phyloP scores from a whole-genome alignment of 2,329 filamentous ascomycete genomes.

The Clonostachys byssicola region DNA sequence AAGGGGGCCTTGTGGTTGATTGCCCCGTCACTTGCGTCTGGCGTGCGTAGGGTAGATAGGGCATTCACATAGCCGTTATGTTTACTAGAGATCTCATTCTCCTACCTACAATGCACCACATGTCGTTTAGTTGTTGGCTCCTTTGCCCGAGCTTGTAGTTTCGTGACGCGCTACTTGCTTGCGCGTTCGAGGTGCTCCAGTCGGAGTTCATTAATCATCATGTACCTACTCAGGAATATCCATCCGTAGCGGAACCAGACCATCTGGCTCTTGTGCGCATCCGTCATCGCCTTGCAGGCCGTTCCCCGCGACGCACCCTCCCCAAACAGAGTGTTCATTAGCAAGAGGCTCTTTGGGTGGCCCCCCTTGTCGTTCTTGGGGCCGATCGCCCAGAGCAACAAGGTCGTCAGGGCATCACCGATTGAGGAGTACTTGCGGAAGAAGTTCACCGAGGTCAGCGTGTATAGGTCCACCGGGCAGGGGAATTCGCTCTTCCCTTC shows the following conservation, averaged over 20 bases:
- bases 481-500: constrained; percentile 59
- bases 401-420: constrained; percentile 70
- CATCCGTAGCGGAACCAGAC: constrained; percentile 96
- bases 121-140: no score
- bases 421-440: constrained; percentile 78
- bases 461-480: constrained; percentile 80
- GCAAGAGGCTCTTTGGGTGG: constrained; percentile 59
- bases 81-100: no score
- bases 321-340: constrained; percentile 66
- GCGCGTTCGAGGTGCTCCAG: constrained; percentile 31
- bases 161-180: constrained; percentile 1
- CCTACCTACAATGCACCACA: background rate
- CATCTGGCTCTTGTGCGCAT: constrained; percentile 93
- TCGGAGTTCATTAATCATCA: constrained; percentile 87
- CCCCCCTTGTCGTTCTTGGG: constrained; percentile 27
- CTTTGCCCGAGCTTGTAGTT: background rate
- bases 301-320: constrained; percentile 33
- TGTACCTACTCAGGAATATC: constrained; percentile 88
- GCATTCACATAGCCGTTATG: no score
- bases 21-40: no score
- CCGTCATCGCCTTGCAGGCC: constrained; percentile 83
- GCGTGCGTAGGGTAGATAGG: no score
- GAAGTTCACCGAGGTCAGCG: constrained; percentile 68
- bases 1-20: no score
- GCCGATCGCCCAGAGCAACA: constrained; percentile 49